Base-by-base conservation (phyloP, 306 rosid genomes). In the Medicago ruthenica region DNA sequence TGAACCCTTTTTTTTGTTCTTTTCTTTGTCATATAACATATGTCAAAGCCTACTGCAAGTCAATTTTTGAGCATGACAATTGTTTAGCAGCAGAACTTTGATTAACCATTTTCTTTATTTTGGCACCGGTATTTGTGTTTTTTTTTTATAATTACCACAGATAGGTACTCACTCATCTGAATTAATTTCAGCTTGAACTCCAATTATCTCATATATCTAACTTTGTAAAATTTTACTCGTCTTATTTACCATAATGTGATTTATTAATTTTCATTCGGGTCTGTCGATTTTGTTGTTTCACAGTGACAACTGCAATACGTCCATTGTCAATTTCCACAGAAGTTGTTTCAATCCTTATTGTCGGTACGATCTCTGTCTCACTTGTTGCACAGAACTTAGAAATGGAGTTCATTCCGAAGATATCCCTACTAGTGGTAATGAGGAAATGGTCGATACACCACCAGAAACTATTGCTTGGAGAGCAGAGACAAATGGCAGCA, bases 291-390 rank as follows among this genome's bases (percentile, higher is more conserved):
- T 59, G 58, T 67, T 75, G 48, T 82, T 79, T 75, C 77, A 77
- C 85, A 84, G 93, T 84, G 87, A 88, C 89, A 88, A 83, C 77
- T 88, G 90, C 90, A 76, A 81, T 78, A 88, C 90, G 79, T 88
- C 93, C 70, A 88, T 88, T 67, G 93, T 85, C 86, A 86, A 86
- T 79, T 84, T 88, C 83, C 87, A 84, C 82, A 78, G 93, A 88
- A 88, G 89, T 78, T 88, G 93, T 81, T 74, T 89, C 57, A 85
- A 83, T 86, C 85, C 83, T 54, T 17, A 76, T 76, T 88, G 93
- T 79, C 77, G 83, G 59, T 86, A 76, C 54, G 93, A 88, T 73
- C 89, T 88, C 66, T 88, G 93, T 78, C 83, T 86, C 82, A 82
- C 90, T 65, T 88, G 93, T 79, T 88, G 89, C 76, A 67, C 48